A percentile compares a stretch with the other conserved stretches of the same genome.
Evolutionary conservation across 768 basidiomycete species (phyloP).

Genomic region (Cystobasidium onofrii): DNA sequence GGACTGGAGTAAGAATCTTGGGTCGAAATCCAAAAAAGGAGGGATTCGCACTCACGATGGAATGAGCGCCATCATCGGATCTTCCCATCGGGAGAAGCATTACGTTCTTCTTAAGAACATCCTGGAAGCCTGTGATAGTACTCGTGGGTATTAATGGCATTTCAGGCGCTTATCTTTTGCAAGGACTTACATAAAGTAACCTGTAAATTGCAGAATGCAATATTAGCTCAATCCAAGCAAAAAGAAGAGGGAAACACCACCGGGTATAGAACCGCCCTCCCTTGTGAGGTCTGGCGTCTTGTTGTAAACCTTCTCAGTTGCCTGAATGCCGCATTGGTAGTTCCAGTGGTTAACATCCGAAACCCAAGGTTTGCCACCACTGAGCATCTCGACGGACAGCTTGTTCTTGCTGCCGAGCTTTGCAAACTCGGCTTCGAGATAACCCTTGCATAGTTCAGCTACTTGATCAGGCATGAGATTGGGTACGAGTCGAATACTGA

Average conservation of each 20-base stretch:
- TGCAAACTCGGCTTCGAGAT: slow-evolving; percentile 69
- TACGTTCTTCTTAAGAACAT: slow-evolving; percentile 75
- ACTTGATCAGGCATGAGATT: slow-evolving; percentile 72
- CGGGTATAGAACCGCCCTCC: slow-evolving; percentile 86
- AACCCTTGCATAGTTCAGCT: slow-evolving; percentile 60
- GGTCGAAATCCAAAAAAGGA: too few relatives aligned
- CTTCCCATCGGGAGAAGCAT: slow-evolving; percentile 58
- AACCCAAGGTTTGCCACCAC: slow-evolving; percentile 89
- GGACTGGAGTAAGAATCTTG: too few relatives aligned
- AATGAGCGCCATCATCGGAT: slow-evolving; percentile 87
- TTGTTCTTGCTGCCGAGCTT: slow-evolving; percentile 79
- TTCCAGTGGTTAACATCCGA: slow-evolving; percentile 62
- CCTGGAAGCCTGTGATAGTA: slow-evolving; percentile 56
- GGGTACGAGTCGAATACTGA: slow-evolving; percentile 87
- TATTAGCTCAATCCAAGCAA: not conserved
- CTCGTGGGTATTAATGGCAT: slow-evolving; percentile 51
- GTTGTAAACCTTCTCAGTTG: slow-evolving; percentile 54
- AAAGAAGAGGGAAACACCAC: slow-evolving; percentile 46
- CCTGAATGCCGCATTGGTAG: slow-evolving; percentile 70
- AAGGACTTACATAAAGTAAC: not conserved
- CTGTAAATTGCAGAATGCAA: not conserved
- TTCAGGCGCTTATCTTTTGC: slow-evolving; percentile 51
- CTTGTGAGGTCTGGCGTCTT: slow-evolving; percentile 72
- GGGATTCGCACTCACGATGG: slow-evolving; percentile 41
- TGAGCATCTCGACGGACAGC: slow-evolving; percentile 60